Conservation (phyloP, 2,329 filamentous ascomycete genomes). For the Colletotrichum aenigma region DNA sequence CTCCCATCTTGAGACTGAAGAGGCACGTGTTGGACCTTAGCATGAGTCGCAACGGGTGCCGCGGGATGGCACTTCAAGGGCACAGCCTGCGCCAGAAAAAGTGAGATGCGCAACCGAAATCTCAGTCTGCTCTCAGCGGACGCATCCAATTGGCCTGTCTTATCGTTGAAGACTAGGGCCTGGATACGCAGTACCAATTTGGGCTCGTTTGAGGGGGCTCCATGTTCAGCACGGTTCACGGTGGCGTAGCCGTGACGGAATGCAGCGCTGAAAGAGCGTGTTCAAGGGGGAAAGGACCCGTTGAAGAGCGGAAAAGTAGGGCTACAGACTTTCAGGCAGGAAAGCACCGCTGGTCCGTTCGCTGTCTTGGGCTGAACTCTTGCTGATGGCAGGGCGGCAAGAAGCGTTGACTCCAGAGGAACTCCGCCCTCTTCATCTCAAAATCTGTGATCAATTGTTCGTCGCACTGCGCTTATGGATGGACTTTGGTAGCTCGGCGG, state of each 20-base stretch:
- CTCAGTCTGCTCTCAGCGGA: background rate
- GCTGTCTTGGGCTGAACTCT: background rate
- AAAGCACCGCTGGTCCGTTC: background rate
- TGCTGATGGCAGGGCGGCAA: background rate
- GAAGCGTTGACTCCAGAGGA: background rate
- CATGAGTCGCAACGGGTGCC: background rate
- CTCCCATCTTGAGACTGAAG: background rate
- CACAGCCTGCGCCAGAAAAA: background rate
- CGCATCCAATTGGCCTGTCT: background rate
- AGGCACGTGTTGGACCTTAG: background rate
- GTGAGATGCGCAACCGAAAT: background rate
- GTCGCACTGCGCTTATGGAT: background rate
- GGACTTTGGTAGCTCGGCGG: background rate
- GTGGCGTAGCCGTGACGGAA: conserved; percentile 6
- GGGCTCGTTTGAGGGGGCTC: background rate
- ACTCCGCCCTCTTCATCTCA: background rate
- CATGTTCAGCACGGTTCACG: background rate
- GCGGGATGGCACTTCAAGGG: background rate
- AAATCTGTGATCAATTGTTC: background rate
- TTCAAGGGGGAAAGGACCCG: background rate
- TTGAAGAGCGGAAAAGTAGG: background rate
- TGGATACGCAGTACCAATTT: background rate
- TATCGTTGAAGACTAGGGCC: background rate
- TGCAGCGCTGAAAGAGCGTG: background rate
- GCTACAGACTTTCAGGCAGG: background rate